Evolutionary conservation across 106 monocot species (phyloP).

Genomic region (Alisma plantagoaquatica): DNA sequence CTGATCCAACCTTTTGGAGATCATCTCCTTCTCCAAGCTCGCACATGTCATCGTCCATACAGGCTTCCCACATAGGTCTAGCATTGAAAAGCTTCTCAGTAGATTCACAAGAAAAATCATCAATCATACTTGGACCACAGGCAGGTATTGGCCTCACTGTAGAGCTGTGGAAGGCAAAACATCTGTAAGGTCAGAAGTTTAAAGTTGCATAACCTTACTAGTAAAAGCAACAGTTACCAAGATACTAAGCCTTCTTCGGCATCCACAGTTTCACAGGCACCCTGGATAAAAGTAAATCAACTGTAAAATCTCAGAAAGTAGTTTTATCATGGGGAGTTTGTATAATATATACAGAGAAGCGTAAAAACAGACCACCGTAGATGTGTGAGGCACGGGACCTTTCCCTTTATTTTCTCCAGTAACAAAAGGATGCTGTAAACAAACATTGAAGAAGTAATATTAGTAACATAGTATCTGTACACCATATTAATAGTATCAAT

Average conservation of each 20-base stretch:
- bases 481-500: background rate
- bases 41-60: constrained; percentile 44
- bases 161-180: background rate
- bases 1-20: constrained; percentile 32
- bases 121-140: background rate
- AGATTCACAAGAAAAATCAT: constrained; percentile 12
- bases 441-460: background rate
- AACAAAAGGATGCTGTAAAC: constrained; percentile 60
- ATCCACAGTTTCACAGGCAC: background rate
- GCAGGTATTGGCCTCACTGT: background rate
- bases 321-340: too few species aligned
- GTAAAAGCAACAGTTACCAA: background rate
- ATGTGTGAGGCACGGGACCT: constrained; percentile 9
- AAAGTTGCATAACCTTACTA: background rate
- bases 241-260: background rate
- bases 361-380: background rate
- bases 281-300: background rate
- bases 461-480: background rate
- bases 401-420: constrained; percentile 27
- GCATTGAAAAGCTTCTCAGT: constrained; percentile 13
- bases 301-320: background rate
- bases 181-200: background rate
- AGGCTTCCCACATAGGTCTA: constrained; percentile 43
- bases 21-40: constrained; percentile 35
- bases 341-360: background rate